Percentiles rank a stretch among this genome's conserved stretches.
Evolutionary conservation across 2,329 filamentous ascomycete species (phyloP).

Genomic region (Ceratocystis lukuohia): DNA sequence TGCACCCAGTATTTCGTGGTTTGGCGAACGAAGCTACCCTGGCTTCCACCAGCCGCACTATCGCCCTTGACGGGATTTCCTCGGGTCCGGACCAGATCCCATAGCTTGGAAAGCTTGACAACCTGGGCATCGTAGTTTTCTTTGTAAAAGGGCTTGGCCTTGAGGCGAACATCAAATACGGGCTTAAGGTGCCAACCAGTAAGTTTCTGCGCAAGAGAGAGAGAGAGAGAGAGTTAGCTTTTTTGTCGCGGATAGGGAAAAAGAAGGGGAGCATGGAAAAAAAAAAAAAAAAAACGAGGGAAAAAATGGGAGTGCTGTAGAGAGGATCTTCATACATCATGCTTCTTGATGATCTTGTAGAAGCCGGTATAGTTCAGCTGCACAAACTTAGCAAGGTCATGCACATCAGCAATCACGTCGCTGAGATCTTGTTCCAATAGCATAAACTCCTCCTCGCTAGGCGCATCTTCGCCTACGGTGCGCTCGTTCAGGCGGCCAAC

Average conservation of each 20-base stretch:
- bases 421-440: conserved; percentile 87
- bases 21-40: conserved; percentile 91
- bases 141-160: conserved; percentile 95
- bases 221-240: conserved; percentile 21
- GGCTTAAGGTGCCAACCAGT: conserved; percentile 87
- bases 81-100: conserved; percentile 84
- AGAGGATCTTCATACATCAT: conserved; percentile 52
- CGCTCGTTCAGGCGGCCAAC: conserved; percentile 58
- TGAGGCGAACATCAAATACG: conserved; percentile 87
- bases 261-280: background rate
- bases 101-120: conserved; percentile 85
- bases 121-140: conserved; percentile 97
- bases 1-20: conserved; percentile 99
- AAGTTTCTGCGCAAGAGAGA: conserved; percentile 54
- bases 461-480: conserved; percentile 40
- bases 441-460: conserved; percentile 85
- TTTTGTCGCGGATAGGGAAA: background rate
- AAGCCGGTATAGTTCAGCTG: conserved; percentile 98
- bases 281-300: background rate
- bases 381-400: conserved; percentile 95
- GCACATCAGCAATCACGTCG: conserved; percentile 96
- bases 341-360: conserved; percentile 99
- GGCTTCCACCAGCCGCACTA: conserved; percentile 74
- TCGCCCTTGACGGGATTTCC: conserved; percentile 90
- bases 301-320: background rate